Base-by-base conservation (phyloP, 2,329 filamentous ascomycete species). In the Stachybotrys echinatus region DNA sequence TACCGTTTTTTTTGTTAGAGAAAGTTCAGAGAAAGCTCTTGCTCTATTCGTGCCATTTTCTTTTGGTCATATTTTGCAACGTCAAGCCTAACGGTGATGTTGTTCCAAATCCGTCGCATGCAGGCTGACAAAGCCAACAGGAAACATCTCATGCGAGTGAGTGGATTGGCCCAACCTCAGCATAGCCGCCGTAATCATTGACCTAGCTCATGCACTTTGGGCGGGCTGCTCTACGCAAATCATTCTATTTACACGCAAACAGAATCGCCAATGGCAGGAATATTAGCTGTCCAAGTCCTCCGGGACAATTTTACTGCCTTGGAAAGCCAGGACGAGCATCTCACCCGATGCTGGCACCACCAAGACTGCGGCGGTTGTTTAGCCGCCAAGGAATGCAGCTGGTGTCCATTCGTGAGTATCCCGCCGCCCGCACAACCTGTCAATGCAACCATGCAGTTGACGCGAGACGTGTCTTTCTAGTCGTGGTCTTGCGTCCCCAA, bases 401-500 rank as follows among this genome's bases (percentile, higher is more conserved):
- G 76, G 77, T 80, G 76, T 61, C 76, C 77, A 18, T 77, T 73
- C 59, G 76, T 79, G 66, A 48, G 72, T 63, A 18, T 40, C 38
- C 40, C 45, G 12, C 38, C 18, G 21, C 21, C 18, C 38, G 12
- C 12, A 18, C 6, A 19, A 31, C 40, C 17, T 21, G 48, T 21
- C 43, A 37, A 17, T 27, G n/a, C 27, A 47, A 21, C 38, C 14
- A 46, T n/a, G 22, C 18, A 39, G 5, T 17, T 37, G 34, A 31
- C 17, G 14, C 47, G 19, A 20, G 14, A 12, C 14, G 27, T 12
- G 42, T 17, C 18, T 12, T 45, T 38, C 38, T 50, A 80, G 77
- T 76, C 77, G 5, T 76, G 72, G 62, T 72, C 74, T 1, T 83
- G 79, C 58, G 73, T 81, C 2, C 79, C 79, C 20, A 81, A 80